Conservation (phyloP, 2,329 filamentous ascomycete species). For the Drechslerella coelobrocha region DNA sequence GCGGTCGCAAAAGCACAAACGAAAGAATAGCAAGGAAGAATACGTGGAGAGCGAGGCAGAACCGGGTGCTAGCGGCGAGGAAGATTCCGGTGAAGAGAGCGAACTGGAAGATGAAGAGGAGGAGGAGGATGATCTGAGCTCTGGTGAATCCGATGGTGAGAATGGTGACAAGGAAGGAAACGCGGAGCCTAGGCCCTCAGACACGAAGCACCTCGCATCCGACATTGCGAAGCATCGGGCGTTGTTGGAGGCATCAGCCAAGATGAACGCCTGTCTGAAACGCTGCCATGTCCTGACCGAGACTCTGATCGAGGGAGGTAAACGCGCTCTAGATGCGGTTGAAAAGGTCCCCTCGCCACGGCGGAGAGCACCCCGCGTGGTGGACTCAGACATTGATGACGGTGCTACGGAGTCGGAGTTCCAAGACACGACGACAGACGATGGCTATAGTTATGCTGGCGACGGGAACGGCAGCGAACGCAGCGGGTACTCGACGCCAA, state of each 20-base stretch:
- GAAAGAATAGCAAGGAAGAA: conserved; percentile 53
- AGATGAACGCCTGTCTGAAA: conserved; percentile 92
- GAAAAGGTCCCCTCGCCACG: conserved; percentile 1
- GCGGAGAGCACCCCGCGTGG: conserved; percentile 28
- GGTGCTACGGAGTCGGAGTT: conserved; percentile 37
- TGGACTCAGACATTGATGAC: conserved; percentile 38
- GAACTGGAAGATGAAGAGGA: conserved; percentile 60
- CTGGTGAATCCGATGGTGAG: conserved; percentile 63
- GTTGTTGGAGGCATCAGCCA: conserved; percentile 85
- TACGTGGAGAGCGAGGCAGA: conserved; percentile 51
- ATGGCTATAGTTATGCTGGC: conserved; percentile 1
- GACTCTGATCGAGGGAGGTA: conserved; percentile 84
- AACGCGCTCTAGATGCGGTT: conserved; percentile 70
- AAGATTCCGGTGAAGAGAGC: conserved; percentile 55
- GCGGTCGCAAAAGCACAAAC: conserved; percentile 19
- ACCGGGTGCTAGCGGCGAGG: conserved; percentile 59
- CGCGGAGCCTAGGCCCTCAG: conserved; percentile 67
- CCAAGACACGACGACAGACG: conserved; percentile 34
- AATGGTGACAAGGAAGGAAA: conserved; percentile 58
- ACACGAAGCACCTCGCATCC: conserved; percentile 81
- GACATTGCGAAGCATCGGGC: conserved; percentile 90
- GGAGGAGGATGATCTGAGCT: conserved; percentile 61
- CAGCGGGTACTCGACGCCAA: conserved; percentile 40
- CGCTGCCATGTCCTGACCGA: conserved; percentile 89
- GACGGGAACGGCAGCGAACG: conserved; percentile 23